Evolutionary conservation across 139 green algal genomes (phyloP).

Genomic region (Eudorina sp.): DNA sequence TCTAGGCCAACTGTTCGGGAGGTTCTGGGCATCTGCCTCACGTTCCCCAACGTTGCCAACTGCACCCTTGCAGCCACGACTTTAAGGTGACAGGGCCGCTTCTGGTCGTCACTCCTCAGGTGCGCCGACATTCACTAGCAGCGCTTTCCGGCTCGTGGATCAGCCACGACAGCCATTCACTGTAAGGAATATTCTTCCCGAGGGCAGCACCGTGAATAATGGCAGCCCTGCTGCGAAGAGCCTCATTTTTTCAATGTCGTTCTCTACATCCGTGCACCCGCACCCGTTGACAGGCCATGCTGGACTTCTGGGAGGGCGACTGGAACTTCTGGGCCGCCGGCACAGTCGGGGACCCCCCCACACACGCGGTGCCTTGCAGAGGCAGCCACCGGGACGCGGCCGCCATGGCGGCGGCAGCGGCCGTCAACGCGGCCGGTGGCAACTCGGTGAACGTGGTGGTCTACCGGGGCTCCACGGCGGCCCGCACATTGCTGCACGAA

Average conservation of each 20-base stretch:
- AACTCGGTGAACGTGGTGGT: slow-evolving; percentile 64
- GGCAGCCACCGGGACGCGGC: neutral
- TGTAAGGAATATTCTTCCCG: too few relatives aligned
- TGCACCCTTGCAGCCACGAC: slow-evolving; percentile 67
- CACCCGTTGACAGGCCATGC: slow-evolving; percentile 50
- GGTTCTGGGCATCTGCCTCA: too few relatives aligned
- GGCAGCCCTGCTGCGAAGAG: too few relatives aligned
- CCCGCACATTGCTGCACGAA: slow-evolving; percentile 73
- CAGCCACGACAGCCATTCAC: too few relatives aligned
- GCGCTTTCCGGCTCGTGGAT: too few relatives aligned
- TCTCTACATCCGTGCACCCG: too few relatives aligned
- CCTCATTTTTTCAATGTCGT: too few relatives aligned
- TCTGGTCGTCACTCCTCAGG: slow-evolving; percentile 76
- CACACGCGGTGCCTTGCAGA: neutral
- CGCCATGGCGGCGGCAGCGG: neutral
- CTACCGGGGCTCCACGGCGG: slow-evolving; percentile 69
- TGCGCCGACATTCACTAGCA: too few relatives aligned
- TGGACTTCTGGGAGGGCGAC: slow-evolving; percentile 82
- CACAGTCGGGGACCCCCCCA: neutral
- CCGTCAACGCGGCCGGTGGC: neutral
- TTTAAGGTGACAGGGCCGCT: slow-evolving; percentile 70
- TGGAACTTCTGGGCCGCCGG: slow-evolving; percentile 61
- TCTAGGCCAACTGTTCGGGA: too few relatives aligned
- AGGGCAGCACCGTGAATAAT: too few relatives aligned
- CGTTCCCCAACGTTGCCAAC: too few relatives aligned